phyloP scores from a whole-genome alignment of 169 alveolate genomes.

The Eimeria falciformis region DNA sequence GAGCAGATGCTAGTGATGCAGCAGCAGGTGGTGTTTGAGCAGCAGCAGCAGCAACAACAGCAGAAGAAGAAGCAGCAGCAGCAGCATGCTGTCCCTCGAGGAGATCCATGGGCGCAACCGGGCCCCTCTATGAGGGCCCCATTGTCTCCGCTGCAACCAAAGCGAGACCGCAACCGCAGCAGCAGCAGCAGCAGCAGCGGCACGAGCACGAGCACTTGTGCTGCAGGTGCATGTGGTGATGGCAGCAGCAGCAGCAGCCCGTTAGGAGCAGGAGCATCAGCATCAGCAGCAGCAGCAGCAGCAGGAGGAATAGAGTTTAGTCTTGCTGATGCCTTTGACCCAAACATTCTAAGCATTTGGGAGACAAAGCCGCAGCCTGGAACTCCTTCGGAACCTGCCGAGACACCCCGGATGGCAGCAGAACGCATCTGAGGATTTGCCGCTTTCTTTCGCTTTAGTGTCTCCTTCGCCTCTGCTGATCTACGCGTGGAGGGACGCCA shows the following conservation, averaged over 20 bases:
- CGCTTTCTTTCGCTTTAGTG: too few relatives aligned
- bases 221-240: neutral
- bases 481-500: too few relatives aligned
- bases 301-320: neutral
- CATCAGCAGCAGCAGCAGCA: neutral
- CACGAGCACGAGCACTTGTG: neutral
- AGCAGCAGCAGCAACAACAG: neutral
- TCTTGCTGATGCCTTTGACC: neutral
- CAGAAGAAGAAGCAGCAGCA: too few relatives aligned
- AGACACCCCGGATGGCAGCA: too few relatives aligned
- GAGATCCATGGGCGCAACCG: neutral
- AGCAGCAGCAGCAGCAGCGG: neutral
- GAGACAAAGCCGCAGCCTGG: conserved; percentile 18
- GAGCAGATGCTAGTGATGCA: neutral
- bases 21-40: neutral
- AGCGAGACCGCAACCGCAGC: neutral
- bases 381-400: neutral
- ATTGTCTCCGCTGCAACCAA: neutral
- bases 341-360: neutral
- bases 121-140: neutral
- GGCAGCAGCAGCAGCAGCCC: neutral
- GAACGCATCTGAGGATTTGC: too few relatives aligned
- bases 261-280: too few relatives aligned
- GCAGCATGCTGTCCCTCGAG: neutral
- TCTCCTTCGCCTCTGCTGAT: too few relatives aligned